Conservation (phyloP, 2,329 filamentous ascomycete genomes). For the Myriosclerotinia duriaeana region DNA sequence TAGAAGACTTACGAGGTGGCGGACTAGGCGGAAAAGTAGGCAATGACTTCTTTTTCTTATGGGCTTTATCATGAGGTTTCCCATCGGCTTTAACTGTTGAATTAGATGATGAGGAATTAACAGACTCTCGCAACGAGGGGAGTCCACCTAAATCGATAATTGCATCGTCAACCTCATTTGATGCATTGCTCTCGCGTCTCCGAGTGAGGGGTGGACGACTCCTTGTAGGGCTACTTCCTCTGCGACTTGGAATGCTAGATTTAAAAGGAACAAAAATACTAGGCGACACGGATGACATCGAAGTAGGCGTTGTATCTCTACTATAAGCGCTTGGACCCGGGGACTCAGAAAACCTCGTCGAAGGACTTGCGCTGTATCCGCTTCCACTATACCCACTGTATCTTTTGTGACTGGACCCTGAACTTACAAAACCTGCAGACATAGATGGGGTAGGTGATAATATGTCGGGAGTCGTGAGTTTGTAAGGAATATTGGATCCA, state of each 20-base stretch:
- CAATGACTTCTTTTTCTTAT: conserved; percentile 48
- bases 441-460: conserved; percentile 68
- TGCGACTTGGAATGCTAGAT: conserved; percentile 45
- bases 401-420: conserved; percentile 44
- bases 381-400: conserved; percentile 43
- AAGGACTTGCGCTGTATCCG: conserved; percentile 68
- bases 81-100: conserved; percentile 62
- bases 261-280: conserved; percentile 52
- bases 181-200: conserved; percentile 55
- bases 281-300: conserved; percentile 73
- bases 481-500: conserved; percentile 52
- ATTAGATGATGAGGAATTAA: conserved; percentile 70
- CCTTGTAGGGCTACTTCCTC: conserved; percentile 56
- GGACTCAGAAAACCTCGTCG: conserved; percentile 73
- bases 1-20: conserved; percentile 61
- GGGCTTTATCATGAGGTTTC: conserved; percentile 43
- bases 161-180: conserved; percentile 50
- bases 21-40: conserved; percentile 58
- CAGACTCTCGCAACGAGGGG: conserved; percentile 65
- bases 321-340: conserved; percentile 69
- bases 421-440: conserved; percentile 43
- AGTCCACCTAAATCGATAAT: conserved; percentile 56
- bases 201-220: conserved; percentile 61
- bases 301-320: conserved; percentile 75
- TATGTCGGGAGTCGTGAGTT: conserved; percentile 61